These are phyloP conservation scores for Fusarium sp. DNA, from an alignment of 2,329 filamentous ascomycete genomes.

Conservation along the genomic window DNA sequence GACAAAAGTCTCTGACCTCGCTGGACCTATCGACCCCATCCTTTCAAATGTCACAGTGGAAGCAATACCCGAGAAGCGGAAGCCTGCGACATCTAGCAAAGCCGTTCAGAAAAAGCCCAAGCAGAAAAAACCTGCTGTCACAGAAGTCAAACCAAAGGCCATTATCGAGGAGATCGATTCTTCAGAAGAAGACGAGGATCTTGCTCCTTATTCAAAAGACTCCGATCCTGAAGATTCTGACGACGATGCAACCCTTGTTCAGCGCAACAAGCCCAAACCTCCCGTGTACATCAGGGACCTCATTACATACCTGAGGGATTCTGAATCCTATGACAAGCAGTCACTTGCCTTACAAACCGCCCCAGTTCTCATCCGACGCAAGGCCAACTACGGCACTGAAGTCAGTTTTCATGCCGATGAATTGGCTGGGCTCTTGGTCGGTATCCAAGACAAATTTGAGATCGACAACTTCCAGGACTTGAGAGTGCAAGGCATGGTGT, in stretches of 20 bases:
- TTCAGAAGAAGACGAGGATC: slow-evolving; percentile 71
- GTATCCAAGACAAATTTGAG: slow-evolving; percentile 87
- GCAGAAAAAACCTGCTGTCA: slow-evolving; percentile 44
- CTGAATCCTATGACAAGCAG: slow-evolving; percentile 86
- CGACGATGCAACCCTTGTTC: slow-evolving; percentile 88
- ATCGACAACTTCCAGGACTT: slow-evolving; percentile 81
- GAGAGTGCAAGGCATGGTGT: slow-evolving; percentile 83
- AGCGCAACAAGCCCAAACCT: slow-evolving; percentile 81
- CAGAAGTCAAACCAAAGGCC: slow-evolving; percentile 53
- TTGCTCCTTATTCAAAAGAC: slow-evolving; percentile 84
- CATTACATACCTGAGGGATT: slow-evolving; percentile 80
- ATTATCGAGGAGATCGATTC: slow-evolving; percentile 75
- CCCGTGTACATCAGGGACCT: slow-evolving; percentile 94
- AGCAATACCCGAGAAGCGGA: background rate
- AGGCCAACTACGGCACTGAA: slow-evolving; percentile 88
- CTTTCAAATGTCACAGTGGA: slow-evolving; percentile 35
- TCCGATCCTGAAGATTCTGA: slow-evolving; percentile 92
- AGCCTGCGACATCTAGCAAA: slow-evolving; percentile 10
- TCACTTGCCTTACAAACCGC: slow-evolving; percentile 82
- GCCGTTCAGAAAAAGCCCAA: slow-evolving; percentile 41
- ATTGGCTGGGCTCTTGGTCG: slow-evolving; percentile 78
- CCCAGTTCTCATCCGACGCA: slow-evolving; percentile 83
- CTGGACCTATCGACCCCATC: slow-evolving; percentile 69
- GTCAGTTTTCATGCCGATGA: slow-evolving; percentile 86
- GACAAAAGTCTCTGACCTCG: slow-evolving; percentile 68